A percentile compares a stretch with the other conserved stretches of the same genome.
These are phyloP conservation scores for Sphagnum magellanicum DNA, from an alignment of 228 moss, liverwort and hornwort species.

Conservation along the genomic window DNA sequence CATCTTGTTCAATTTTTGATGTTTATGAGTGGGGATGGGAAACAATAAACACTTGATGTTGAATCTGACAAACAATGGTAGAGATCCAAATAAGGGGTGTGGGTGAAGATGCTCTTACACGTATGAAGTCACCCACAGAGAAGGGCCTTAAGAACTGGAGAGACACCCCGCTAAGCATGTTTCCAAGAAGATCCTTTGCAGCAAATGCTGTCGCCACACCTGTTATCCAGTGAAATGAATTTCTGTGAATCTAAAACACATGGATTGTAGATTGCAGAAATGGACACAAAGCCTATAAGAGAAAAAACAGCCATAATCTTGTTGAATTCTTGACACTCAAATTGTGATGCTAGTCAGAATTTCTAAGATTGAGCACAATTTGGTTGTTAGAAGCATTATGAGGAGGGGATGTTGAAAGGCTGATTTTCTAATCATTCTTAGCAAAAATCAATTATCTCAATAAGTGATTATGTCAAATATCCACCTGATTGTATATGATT, in stretches of 20 bases:
- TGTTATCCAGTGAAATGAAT: conserved; percentile 18
- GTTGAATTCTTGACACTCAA: too few relatives aligned
- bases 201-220: conserved; percentile 95
- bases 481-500: not conserved
- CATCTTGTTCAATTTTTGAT: not conserved
- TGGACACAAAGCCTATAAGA: not conserved
- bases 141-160: conserved; percentile 80
- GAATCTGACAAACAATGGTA: not conserved
- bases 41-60: not conserved
- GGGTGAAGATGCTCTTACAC: conserved; percentile 20
- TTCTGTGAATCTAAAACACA: not conserved
- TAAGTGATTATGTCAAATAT: too few relatives aligned
- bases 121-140: conserved; percentile 69
- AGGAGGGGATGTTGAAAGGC: too few relatives aligned
- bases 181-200: conserved; percentile 79
- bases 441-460: too few relatives aligned
- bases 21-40: not conserved
- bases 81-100: too few relatives aligned
- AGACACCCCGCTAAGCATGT: conserved; percentile 65
- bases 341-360: too few relatives aligned
- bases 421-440: too few relatives aligned
- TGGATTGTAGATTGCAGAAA: not conserved
- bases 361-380: too few relatives aligned
- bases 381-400: too few relatives aligned
- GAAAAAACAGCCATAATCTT: not conserved